phyloP scores from a whole-genome alignment of 2,329 filamentous ascomycete genomes.

The Arthrobotrys entomopaga region DNA sequence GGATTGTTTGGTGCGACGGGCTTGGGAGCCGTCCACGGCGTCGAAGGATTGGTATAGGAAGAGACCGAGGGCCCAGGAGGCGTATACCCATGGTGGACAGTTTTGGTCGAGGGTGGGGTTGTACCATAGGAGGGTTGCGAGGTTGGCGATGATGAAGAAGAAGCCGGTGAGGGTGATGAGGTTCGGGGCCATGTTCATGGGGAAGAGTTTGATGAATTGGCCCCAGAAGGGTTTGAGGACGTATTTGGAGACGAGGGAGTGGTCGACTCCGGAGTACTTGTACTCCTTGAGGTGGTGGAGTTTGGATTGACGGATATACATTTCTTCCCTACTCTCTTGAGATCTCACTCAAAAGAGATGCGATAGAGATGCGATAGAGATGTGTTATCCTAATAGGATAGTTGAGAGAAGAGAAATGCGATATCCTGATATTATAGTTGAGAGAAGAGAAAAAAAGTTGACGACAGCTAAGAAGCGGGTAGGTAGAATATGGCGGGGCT shows the following conservation, averaged over 20 bases:
- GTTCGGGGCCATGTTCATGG: conserved; percentile 90
- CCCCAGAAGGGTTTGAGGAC: conserved; percentile 98
- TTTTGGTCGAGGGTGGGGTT: conserved; percentile 93
- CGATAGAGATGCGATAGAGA: too few species aligned
- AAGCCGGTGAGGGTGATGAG: conserved; percentile 92
- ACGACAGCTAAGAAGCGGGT: too few species aligned
- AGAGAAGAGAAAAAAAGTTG: too few species aligned
- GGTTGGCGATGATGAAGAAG: conserved; percentile 85
- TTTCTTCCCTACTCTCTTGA: conserved; percentile 60
- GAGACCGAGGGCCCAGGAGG: conserved; percentile 85
- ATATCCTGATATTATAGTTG: too few species aligned
- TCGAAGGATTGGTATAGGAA: conserved; percentile 99
- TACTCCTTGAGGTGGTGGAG: conserved; percentile 90
- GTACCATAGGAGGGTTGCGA: conserved; percentile 94
- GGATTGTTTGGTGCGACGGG: conserved; percentile 88
- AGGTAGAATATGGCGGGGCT: conserved; percentile 28
- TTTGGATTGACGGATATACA: conserved; percentile 92
- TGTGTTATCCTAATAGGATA: too few species aligned
- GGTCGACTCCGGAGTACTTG: conserved; percentile 93
- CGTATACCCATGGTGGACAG: conserved; percentile 95
- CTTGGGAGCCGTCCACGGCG: conserved; percentile 92
- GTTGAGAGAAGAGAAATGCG: background rate
- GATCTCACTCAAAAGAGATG: too few species aligned
- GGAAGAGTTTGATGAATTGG: conserved; percentile 93
- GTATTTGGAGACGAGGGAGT: conserved; percentile 88